These are phyloP conservation scores for Colletotrichum lentis DNA, from an alignment of 2,329 filamentous ascomycete genomes.

Conservation along the genomic window DNA sequence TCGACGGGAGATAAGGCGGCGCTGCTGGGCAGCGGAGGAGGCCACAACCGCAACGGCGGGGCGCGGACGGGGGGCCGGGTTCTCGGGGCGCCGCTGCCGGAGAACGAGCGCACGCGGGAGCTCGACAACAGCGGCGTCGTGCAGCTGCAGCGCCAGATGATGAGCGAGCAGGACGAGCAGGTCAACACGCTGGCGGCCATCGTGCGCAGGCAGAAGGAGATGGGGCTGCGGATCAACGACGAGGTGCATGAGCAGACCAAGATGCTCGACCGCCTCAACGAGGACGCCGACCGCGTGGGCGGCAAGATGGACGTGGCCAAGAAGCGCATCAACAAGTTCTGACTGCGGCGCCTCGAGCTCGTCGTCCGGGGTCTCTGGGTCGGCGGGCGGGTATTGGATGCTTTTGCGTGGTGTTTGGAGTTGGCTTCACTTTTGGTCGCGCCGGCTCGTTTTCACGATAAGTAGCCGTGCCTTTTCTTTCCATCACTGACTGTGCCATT, in stretches of 20 bases:
- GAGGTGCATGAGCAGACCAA: constrained; percentile 77
- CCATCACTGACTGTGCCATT: too few relatives aligned
- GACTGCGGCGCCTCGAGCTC: constrained; percentile 47
- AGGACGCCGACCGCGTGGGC: constrained; percentile 71
- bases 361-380: constrained; percentile 48
- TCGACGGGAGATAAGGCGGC: constrained; percentile 59
- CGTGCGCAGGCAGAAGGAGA: constrained; percentile 76
- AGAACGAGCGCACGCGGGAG: constrained; percentile 80
- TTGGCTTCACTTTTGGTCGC: constrained; percentile 30
- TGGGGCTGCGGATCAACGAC: constrained; percentile 78
- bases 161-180: constrained; percentile 77
- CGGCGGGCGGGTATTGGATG: constrained; percentile 39
- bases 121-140: constrained; percentile 78
- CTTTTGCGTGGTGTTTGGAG: constrained; percentile 38
- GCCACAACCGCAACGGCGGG: constrained; percentile 42
- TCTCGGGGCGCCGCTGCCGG: constrained; percentile 74
- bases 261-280: constrained; percentile 72
- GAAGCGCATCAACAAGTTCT: constrained; percentile 73
- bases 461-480: background rate
- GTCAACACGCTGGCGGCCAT: constrained; percentile 74
- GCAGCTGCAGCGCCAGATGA: constrained; percentile 76
- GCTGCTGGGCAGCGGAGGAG: constrained; percentile 53
- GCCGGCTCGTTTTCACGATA: constrained; percentile 16
- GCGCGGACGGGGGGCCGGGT: constrained; percentile 66
- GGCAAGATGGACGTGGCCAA: constrained; percentile 79